phyloP scores from a whole-genome alignment of 306 rosid genomes.

The Leucaena leucocephala region DNA sequence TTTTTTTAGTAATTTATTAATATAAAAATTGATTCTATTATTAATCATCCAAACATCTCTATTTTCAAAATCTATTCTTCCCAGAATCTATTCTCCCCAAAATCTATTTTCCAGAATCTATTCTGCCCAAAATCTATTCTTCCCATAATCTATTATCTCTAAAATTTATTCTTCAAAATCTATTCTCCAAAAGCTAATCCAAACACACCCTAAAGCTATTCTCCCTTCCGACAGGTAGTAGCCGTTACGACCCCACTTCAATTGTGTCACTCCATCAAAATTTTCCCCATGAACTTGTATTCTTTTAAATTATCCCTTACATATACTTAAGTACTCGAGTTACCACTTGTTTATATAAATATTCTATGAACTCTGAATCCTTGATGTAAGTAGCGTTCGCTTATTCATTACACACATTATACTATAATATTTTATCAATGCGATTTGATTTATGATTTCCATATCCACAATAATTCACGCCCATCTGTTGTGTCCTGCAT shows the following conservation, averaged over 20 bases:
- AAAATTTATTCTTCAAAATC: too few relatives aligned
- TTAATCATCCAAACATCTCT: too few relatives aligned
- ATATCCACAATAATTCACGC: background rate
- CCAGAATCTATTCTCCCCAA: too few relatives aligned
- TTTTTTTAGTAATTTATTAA: too few relatives aligned
- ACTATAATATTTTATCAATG: background rate
- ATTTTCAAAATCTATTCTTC: too few relatives aligned
- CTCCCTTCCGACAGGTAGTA: constrained; percentile 66
- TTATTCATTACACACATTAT: constrained; percentile 16
- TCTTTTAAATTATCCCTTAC: background rate
- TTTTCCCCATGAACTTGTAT: background rate
- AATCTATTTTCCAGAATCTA: too few relatives aligned
- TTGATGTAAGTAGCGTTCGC: constrained; percentile 25
- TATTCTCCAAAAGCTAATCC: too few relatives aligned
- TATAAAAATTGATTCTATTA: too few relatives aligned
- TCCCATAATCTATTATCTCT: too few relatives aligned
- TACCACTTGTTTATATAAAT: background rate
- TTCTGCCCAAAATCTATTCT: too few relatives aligned
- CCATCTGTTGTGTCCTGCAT: constrained; percentile 10
- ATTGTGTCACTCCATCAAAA: constrained; percentile 27
- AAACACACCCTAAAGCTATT: too few relatives aligned
- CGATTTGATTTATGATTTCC: constrained; percentile 8
- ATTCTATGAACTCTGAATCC: background rate
- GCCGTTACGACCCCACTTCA: constrained; percentile 65
- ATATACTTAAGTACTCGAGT: background rate